Evolutionary conservation across 106 monocot species (phyloP).

Genomic region (Iris macrosiphon): DNA sequence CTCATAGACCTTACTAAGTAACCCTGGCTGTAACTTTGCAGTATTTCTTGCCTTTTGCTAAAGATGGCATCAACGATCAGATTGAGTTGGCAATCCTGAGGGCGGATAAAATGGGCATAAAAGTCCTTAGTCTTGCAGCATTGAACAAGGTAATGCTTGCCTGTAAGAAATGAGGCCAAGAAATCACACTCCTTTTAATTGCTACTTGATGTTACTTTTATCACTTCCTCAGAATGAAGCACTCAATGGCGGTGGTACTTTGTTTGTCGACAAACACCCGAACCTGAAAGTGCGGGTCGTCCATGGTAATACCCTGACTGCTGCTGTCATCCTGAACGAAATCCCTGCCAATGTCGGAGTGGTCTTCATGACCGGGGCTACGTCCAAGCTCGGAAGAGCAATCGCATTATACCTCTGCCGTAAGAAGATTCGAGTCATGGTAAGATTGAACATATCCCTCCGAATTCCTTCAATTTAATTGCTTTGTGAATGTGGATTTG

Average conservation of each 20-base stretch:
- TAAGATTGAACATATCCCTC: too few relatives aligned
- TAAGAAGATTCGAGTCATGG: constrained; percentile 73
- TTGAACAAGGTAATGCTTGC: constrained; percentile 64
- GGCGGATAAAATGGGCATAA: constrained; percentile 83
- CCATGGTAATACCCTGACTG: constrained; percentile 93
- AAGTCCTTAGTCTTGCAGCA: constrained; percentile 94
- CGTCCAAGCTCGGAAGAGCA: constrained; percentile 92
- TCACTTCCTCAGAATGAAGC: constrained; percentile 64
- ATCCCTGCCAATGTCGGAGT: constrained; percentile 58
- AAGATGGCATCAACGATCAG: constrained; percentile 74
- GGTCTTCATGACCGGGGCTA: constrained; percentile 90
- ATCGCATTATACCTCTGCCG: constrained; percentile 81
- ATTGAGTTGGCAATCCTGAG: constrained; percentile 89
- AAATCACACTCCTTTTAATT: not conserved
- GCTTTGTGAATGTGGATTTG: too few relatives aligned
- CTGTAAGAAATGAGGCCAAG: too few relatives aligned
- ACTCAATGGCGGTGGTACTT: constrained; percentile 89
- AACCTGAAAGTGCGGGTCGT: constrained; percentile 68
- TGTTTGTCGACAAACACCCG: constrained; percentile 83
- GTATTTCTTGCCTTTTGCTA: constrained; percentile 90
- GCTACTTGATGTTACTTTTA: not conserved
- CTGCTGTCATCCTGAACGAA: constrained; percentile 76
- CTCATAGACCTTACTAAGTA: too few relatives aligned
- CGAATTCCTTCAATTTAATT: too few relatives aligned
- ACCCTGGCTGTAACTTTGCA: constrained; percentile 30